Conservation (phyloP, 2,329 filamentous ascomycete genomes). For the Nemania sp. region DNA sequence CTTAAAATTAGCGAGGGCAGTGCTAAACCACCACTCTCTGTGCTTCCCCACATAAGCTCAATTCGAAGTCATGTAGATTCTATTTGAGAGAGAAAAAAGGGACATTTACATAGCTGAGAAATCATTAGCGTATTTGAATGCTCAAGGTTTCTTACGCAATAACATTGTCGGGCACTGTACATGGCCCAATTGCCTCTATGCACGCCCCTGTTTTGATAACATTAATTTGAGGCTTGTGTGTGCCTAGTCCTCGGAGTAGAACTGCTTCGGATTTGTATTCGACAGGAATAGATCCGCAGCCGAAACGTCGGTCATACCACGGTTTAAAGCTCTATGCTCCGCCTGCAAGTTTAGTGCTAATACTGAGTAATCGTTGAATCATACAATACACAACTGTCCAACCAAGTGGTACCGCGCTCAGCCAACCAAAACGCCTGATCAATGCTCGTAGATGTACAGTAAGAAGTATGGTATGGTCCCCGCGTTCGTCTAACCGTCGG, state of each 20-base stretch:
- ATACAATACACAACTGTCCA: constrained; percentile 16
- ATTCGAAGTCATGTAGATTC: constrained; percentile 24
- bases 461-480: constrained; percentile 27
- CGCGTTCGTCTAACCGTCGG: constrained; percentile 52
- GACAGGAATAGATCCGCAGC: background rate
- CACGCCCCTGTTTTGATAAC: background rate
- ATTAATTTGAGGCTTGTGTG: background rate
- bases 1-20: constrained; percentile 32
- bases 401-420: constrained; percentile 31
- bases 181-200: constrained; percentile 3
- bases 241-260: background rate
- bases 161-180: constrained; percentile 5
- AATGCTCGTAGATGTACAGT: constrained; percentile 42
- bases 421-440: constrained; percentile 41
- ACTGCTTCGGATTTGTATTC: background rate
- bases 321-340: background rate
- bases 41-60: constrained; percentile 23
- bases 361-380: constrained; percentile 1
- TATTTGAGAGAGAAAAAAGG: background rate
- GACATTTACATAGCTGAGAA: background rate
- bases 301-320: background rate
- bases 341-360: constrained; percentile 6
- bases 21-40: constrained; percentile 30
- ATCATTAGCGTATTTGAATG: background rate
- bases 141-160: constrained; percentile 7